Conservation (phyloP, 208 protist species). For the Acanthamoeba lenticulata region DNA sequence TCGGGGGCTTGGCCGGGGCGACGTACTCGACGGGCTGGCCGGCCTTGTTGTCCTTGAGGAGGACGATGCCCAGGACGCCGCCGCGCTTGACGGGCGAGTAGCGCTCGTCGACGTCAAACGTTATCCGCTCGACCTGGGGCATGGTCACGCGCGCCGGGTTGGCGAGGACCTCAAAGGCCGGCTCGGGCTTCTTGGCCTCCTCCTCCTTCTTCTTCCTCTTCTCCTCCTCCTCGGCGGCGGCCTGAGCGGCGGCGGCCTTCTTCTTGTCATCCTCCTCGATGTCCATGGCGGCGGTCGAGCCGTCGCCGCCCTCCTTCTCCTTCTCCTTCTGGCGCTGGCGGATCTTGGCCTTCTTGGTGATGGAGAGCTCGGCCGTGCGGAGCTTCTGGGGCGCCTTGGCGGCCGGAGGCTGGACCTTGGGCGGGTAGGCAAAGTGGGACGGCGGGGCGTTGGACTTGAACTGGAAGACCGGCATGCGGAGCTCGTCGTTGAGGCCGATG, state of each 20-base stretch:
- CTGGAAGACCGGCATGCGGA: slow-evolving; percentile 93
- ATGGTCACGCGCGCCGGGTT: slow-evolving; percentile 89
- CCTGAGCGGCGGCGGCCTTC: background rate
- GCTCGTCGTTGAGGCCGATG: slow-evolving; percentile 97
- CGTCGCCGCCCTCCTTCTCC: slow-evolving; percentile 69
- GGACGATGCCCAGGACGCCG: slow-evolving; percentile 76
- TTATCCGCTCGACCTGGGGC: slow-evolving; percentile 80
- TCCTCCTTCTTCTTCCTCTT: slow-evolving; percentile 73
- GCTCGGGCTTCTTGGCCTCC: slow-evolving; percentile 74
- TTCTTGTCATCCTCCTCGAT: slow-evolving; percentile 61
- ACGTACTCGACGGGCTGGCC: background rate
- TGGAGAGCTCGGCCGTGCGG: slow-evolving; percentile 82
- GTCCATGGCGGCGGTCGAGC: background rate
- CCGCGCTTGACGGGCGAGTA: slow-evolving; percentile 82
- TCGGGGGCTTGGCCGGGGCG: slow-evolving; percentile 51
- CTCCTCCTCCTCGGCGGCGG: slow-evolving; percentile 74
- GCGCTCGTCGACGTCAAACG: slow-evolving; percentile 76
- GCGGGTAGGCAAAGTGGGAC: slow-evolving; percentile 95
- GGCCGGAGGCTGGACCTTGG: slow-evolving; percentile 69
- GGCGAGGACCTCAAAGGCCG: slow-evolving; percentile 79
- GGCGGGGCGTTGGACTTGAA: slow-evolving; percentile 93
- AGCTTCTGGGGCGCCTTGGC: slow-evolving; percentile 79
- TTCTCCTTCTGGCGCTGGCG: slow-evolving; percentile 74
- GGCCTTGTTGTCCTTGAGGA: slow-evolving; percentile 79
- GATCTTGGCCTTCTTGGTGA: slow-evolving; percentile 78